Percentiles rank a stretch among this genome's conserved stretches.
phyloP scores from a whole-genome alignment of 179 eudicot species.

The Spergularia azorica region DNA sequence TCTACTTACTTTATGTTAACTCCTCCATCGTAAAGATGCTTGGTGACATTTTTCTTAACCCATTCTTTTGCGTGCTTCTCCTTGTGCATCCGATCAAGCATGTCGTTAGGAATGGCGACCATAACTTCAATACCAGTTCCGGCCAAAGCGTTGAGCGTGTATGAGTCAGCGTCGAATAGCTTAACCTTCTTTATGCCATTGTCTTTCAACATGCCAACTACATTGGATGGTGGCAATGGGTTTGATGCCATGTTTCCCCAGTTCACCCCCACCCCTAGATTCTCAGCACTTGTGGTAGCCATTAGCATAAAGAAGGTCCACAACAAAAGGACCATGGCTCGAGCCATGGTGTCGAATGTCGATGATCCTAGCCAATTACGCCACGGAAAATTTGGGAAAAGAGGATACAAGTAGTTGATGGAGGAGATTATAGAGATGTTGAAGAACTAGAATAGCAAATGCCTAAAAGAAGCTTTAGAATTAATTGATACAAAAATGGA shows the following conservation, averaged over 20 bases:
- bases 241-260: conserved; percentile 76
- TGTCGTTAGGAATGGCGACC: conserved; percentile 77
- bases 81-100: conserved; percentile 39
- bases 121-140: conserved; percentile 74
- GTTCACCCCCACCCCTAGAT: conserved; percentile 83
- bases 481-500: neutral
- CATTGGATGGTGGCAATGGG: conserved; percentile 42
- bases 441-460: neutral
- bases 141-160: conserved; percentile 54
- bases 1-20: conserved; percentile 55
- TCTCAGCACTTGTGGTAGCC: conserved; percentile 17
- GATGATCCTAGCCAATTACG: conserved; percentile 13
- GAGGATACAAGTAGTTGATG: conserved; percentile 3
- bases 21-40: conserved; percentile 44
- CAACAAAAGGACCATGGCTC: conserved; percentile 30
- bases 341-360: conserved; percentile 42
- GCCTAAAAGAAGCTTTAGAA: neutral
- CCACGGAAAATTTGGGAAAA: neutral
- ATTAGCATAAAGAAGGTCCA: conserved; percentile 29
- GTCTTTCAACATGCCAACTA: conserved; percentile 67
- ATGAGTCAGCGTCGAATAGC: conserved; percentile 66
- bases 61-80: conserved; percentile 55
- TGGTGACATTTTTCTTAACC: conserved; percentile 67
- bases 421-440: conserved; percentile 18
- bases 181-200: conserved; percentile 65